Evolutionary conservation across 257 asterid species (phyloP).

Genomic region (Solanum etuberosum): DNA sequence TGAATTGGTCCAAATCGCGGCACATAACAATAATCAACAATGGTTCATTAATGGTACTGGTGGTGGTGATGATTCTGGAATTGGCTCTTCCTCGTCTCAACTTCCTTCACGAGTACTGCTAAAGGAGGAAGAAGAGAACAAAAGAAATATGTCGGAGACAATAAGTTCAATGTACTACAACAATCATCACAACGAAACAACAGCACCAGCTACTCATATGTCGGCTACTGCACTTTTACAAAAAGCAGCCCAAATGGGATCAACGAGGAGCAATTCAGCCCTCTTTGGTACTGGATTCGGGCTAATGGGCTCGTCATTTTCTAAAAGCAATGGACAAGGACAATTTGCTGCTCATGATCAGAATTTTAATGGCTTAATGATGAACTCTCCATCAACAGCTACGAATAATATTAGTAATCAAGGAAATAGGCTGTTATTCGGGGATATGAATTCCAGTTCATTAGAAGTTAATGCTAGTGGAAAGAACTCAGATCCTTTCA

Average conservation of each 20-base stretch:
- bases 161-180: constrained; percentile 2
- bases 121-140: constrained; percentile 1
- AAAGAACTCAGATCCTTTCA: not conserved
- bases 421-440: not conserved
- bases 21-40: not conserved
- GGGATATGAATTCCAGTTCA: not conserved
- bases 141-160: not conserved
- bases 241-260: constrained; percentile 13
- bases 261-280: constrained; percentile 7
- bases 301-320: not conserved
- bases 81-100: not conserved
- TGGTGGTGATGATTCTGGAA: not conserved
- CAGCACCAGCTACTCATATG: not conserved
- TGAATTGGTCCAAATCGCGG: not conserved
- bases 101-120: not conserved
- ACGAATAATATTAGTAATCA: not conserved
- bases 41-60: not conserved
- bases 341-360: not conserved
- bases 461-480: not conserved
- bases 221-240: constrained; percentile 17
- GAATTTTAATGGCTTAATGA: not conserved
- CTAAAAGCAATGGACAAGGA: not conserved
- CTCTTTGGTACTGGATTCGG: constrained; percentile 2
- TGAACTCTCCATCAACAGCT: not conserved
- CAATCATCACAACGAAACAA: not conserved